phyloP scores from a whole-genome alignment of 2,329 filamentous ascomycete genomes.

The Fusarium protoensiforme region DNA sequence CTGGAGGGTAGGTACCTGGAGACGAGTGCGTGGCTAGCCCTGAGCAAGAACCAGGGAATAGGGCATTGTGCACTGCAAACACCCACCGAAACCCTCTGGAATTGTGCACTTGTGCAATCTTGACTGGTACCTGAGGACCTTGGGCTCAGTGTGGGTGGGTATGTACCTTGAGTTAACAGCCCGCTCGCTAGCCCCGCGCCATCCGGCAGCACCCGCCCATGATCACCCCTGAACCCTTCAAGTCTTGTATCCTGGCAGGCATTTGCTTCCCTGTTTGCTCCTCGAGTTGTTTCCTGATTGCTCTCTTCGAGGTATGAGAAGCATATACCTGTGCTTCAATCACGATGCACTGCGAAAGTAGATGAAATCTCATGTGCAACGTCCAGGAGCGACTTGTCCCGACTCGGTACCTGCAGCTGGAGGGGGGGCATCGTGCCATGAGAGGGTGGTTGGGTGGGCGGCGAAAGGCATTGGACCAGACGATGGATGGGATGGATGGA shows the following conservation, averaged over 20 bases:
- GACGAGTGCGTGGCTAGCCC: not conserved
- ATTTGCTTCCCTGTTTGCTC: constrained; percentile 1
- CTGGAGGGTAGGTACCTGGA: constrained; percentile 5
- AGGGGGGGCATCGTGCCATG: constrained; percentile 29
- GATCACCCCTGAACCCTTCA: constrained; percentile 35
- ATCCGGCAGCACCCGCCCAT: constrained; percentile 39
- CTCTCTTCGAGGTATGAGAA: not conserved
- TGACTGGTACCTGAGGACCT: constrained; percentile 12
- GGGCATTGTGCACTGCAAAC: not conserved
- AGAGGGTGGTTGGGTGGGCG: constrained; percentile 19
- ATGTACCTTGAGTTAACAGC: constrained; percentile 20
- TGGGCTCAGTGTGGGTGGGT: constrained; percentile 4
- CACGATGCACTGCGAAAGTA: not conserved
- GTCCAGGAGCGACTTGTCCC: constrained; percentile 27
- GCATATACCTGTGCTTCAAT: not conserved
- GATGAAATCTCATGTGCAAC: constrained; percentile 25
- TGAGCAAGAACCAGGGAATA: not conserved
- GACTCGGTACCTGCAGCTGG: constrained; percentile 38
- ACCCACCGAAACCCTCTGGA: constrained; percentile 13
- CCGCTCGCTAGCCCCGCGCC: constrained; percentile 39
- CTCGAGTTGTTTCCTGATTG: not conserved
- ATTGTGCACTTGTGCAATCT: constrained; percentile 22
- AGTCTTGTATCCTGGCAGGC: constrained; percentile 15
- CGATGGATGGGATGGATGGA: not conserved
- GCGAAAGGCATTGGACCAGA: constrained; percentile 11